Evolutionary conservation across 2,329 filamentous ascomycete genomes (phyloP), one percentile per base, ranked within the genome.

Genomic region (Xylaria sp.): DNA sequence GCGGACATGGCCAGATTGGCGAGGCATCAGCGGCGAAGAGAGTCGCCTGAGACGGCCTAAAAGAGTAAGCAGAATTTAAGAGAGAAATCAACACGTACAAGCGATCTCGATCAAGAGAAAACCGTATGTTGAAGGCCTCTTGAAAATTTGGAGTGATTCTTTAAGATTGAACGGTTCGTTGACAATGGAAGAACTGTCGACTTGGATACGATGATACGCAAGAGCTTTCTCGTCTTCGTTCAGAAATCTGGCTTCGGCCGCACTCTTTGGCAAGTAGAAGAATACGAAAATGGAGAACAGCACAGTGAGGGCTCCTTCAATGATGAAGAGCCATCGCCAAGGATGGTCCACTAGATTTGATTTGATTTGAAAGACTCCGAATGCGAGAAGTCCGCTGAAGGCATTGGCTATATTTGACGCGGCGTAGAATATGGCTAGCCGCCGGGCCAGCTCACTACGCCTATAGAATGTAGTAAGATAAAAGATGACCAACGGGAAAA

Each of bases 371-470:
- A 87, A 85, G 20, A 85, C 81, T 48, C 81, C 85, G 70, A 83
- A 86, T 0, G 85, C 80, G 6, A 85, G 79, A 8, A 85, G 79
- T 15, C 83, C 84, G 54, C 82, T 83, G 69, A 85, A 85, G n/a
- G 83, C 83, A 59, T 88, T 89, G 25, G 92, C 92, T 67, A 94
- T 91, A 75, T 91, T 92, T 28, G 87, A 90, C 0, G 91, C 91
- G 0, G 91, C 92, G 74, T 94, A 94, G 81, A 94, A 94, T 67
- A 93, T 82, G 44, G 91, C 91, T 1, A 93, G 83, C 2, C 91
- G 87, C 9, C 91, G 84, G 6, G 91, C 91, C 2, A 94, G 85
- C 77, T 94, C 91, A 39, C 88, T 89, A 63, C 91, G 86, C 18
- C 90, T 87, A 78, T 94, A 94, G 78, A 93, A 93, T 1, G 85